Evolutionary conservation across 352 stramenopile species (phyloP), one percentile per base, ranked within the genome.

Genomic region (Aphanomyces stellatus): DNA sequence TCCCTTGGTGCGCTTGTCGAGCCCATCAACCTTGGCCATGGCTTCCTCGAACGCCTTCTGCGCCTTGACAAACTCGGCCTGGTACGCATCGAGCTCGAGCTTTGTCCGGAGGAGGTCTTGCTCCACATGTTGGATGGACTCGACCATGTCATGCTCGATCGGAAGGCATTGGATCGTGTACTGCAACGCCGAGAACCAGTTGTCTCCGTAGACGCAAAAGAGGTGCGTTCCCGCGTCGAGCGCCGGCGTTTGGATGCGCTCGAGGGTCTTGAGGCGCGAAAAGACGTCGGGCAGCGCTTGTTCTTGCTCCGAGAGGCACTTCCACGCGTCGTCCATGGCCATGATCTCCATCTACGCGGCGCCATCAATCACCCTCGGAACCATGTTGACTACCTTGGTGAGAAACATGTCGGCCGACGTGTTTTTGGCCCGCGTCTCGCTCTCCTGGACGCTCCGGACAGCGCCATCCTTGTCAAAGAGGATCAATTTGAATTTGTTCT

Each of bases 401-500:
- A 95, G 72, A 55, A 91, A 95, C 81, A 95, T 93, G 70, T 95
- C 87, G 1, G 85, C 84, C 15, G 85, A 86, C n/a, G 87, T 95
- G 77, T 81, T 90, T 22, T 78, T 78, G 37, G 85, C 53, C 37
- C 88, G 87, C 70, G 90, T 90, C 33, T 81, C 69, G 62, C 81
- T 90, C 65, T 95, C 87, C 69, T 95, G 85, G 33, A 93, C 83
- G 77, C 91, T 85, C 24, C 85, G 81, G 60, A 95, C 87, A 15
- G 74, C 85, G 56, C 87, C 87, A 24, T 85, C 76, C 25, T 72
- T 64, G 74, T 95, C 87, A 62, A 95, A 95, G 8, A 95, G 74
- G 65, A 95, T 86, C 53, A 95, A 64, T 69, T 95, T 95, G 69
- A 95, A 95, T 73, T 95, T 95, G 78, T 76, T 90, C 69, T 95